These are phyloP conservation scores for Calendula officinalis DNA, from an alignment of 129 eudicot genomes.

Conservation along the genomic window DNA sequence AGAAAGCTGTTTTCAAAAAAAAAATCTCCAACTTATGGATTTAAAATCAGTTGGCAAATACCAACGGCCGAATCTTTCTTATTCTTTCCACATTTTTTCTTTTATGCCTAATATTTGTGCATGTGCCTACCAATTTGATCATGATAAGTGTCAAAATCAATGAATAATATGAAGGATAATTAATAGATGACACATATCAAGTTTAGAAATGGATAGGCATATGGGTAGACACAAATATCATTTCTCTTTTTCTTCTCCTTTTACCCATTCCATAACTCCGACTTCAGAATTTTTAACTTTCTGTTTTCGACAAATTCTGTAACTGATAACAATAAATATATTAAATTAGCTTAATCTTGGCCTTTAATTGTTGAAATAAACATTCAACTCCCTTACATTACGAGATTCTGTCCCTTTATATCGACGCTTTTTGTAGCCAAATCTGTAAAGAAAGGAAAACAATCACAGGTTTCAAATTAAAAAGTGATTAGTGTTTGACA, in stretches of 20 bases:
- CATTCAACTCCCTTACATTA: slow-evolving; percentile 7
- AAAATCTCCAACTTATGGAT: slow-evolving; percentile 7
- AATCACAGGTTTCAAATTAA: neutral
- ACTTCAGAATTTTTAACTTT: neutral
- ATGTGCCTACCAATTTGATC: too few relatives aligned
- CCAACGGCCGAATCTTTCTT: slow-evolving; percentile 28
- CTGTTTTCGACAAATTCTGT: slow-evolving; percentile 1
- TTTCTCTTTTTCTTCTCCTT: too few relatives aligned
- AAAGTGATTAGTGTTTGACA: neutral
- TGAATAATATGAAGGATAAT: too few relatives aligned
- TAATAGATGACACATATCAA: too few relatives aligned
- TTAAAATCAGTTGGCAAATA: slow-evolving; percentile 32
- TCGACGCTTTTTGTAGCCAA: slow-evolving; percentile 19
- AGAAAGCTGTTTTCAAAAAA: too few relatives aligned
- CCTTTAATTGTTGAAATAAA: neutral
- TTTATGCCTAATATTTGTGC: neutral
- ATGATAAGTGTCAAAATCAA: too few relatives aligned
- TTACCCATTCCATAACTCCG: too few relatives aligned
- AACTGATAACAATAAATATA: neutral
- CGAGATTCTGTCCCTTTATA: slow-evolving; percentile 20
- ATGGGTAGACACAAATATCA: too few relatives aligned
- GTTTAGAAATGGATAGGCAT: too few relatives aligned
- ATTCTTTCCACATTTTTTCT: neutral
- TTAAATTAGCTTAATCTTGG: neutral
- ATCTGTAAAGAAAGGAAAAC: slow-evolving; percentile 1